Conservation (phyloP, 148 eudicot species). For the Cornus kousa region DNA sequence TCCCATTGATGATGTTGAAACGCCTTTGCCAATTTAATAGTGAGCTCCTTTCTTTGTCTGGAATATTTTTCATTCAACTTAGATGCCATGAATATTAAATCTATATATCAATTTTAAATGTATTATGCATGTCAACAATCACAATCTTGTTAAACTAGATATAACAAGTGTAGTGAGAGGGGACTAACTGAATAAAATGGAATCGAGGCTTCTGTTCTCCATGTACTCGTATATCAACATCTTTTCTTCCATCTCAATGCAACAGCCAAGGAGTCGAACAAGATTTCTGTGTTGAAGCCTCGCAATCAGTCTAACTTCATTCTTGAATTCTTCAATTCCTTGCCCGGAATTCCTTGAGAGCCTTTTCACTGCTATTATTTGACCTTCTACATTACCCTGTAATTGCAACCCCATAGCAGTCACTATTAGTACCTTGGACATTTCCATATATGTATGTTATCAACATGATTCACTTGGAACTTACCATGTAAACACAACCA, state of each 20-base stretch:
- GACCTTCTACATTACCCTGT: constrained; percentile 55
- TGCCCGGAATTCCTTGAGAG: constrained; percentile 68
- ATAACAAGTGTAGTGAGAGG: neutral
- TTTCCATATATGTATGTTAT: neutral
- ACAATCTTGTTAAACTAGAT: neutral
- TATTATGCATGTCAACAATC: neutral
- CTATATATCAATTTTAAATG: neutral
- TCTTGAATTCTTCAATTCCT: constrained; percentile 77
- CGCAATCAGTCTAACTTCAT: constrained; percentile 66
- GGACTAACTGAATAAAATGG: constrained; percentile 48
- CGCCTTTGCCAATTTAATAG: constrained; percentile 57
- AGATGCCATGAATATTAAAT: neutral
- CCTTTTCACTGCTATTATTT: constrained; percentile 73
- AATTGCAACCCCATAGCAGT: constrained; percentile 5
- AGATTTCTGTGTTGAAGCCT: constrained; percentile 85
- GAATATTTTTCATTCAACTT: neutral
- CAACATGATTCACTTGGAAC: neutral
- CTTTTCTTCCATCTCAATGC: constrained; percentile 66
- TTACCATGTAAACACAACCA: constrained; percentile 62
- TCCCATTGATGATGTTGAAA: constrained; percentile 64
- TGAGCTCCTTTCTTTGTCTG: constrained; percentile 47
- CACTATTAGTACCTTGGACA: neutral
- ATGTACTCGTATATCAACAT: constrained; percentile 74
- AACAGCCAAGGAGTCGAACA: constrained; percentile 78
- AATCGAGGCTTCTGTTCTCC: constrained; percentile 66